Base-by-base conservation (phyloP, 73 alveolate genomes). In the Stentor coeruleus region DNA sequence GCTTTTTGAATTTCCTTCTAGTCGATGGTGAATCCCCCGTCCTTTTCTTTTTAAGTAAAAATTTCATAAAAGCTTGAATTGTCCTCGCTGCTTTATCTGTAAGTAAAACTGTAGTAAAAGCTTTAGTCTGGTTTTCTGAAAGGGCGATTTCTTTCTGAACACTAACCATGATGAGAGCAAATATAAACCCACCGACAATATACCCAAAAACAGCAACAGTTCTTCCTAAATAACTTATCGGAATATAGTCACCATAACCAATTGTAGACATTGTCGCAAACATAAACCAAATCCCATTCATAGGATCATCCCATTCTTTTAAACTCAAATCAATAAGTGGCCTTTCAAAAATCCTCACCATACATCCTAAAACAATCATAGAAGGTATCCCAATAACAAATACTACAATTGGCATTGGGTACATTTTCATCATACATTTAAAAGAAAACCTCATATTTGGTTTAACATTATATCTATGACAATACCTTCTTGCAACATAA, bases 261-360 rank as follows among this genome's bases (percentile, higher is more conserved):
- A 66, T 66, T 20, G 79, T 66, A 14, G 79, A 20, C 79, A 66
- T 66, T 66, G 79, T 66, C 33, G 79, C 37, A 2, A 66, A 66
- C 79, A 66, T 66, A 33, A 66, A 31, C 79, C 79, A 66, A 1
- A 66, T 20, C 36, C 40, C 79, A 33, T 66, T 66, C 33, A 66
- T 28, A 2, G 79, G 79, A 33, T 66, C 37, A 11, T 66, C 40
- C 40, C 37, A 66, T 20, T 66, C 79, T 66, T 66, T 20, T 66
- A 20, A 26, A 11, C 40, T 20, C 33, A 66, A 33, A 33, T 66
- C 79, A 26, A 66, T 66, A 14, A 66, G 33, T 20, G 79, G 79
- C 33, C 79, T 66, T 66, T 66, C 79, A 33, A 66, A 66, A 33
- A 66, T 66, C 14, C 79, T 20, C 40, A 66, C 79, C 37, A 66